These are phyloP conservation scores for Massarina eburnea DNA, from an alignment of 2,329 filamentous ascomycete genomes.

Conservation along the genomic window DNA sequence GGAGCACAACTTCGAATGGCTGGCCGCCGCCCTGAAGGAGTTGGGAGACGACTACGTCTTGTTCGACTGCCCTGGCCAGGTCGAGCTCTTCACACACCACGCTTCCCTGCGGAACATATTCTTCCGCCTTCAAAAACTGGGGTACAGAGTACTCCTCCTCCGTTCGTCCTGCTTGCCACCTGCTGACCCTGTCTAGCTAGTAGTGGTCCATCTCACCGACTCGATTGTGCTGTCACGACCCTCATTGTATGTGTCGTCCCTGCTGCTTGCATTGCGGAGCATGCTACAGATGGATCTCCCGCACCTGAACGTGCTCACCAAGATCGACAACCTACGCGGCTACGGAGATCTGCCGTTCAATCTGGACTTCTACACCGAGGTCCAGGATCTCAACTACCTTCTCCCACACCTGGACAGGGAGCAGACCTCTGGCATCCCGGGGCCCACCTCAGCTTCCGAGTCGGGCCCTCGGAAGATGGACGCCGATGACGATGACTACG, in stretches of 20 bases:
- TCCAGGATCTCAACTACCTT: slow-evolving; percentile 86
- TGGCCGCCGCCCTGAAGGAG: slow-evolving; percentile 77
- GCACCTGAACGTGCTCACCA: slow-evolving; percentile 93
- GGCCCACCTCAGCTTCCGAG: slow-evolving; percentile 18
- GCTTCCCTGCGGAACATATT: slow-evolving; percentile 89
- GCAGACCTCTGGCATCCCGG: slow-evolving; percentile 48
- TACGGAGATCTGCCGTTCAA: slow-evolving; percentile 92
- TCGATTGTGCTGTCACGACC: slow-evolving; percentile 91
- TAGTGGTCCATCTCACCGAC: slow-evolving; percentile 90
- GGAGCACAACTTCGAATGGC: slow-evolving; percentile 91
- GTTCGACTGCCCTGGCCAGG: slow-evolving; percentile 96
- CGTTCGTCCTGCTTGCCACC: slow-evolving; percentile 16
- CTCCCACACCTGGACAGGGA: slow-evolving; percentile 80
- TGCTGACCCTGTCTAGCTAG: slow-evolving; percentile 64
- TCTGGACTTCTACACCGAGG: slow-evolving; percentile 95
- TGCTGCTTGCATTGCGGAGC: slow-evolving; percentile 87
- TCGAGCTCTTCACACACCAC: slow-evolving; percentile 96
- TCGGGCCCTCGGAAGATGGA: slow-evolving; percentile 22
- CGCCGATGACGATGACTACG: slow-evolving; percentile 26
- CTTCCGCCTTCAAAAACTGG: slow-evolving; percentile 83
- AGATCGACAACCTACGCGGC: slow-evolving; percentile 89
- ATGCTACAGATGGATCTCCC: slow-evolving; percentile 99
- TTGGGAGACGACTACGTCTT: slow-evolving; percentile 79
- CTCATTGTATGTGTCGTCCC: slow-evolving; percentile 90
- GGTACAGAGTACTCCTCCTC: slow-evolving; percentile 74